phyloP scores from a whole-genome alignment of 2,329 filamentous ascomycete species.

The Xenosphaeropsis pyriputrescens region DNA sequence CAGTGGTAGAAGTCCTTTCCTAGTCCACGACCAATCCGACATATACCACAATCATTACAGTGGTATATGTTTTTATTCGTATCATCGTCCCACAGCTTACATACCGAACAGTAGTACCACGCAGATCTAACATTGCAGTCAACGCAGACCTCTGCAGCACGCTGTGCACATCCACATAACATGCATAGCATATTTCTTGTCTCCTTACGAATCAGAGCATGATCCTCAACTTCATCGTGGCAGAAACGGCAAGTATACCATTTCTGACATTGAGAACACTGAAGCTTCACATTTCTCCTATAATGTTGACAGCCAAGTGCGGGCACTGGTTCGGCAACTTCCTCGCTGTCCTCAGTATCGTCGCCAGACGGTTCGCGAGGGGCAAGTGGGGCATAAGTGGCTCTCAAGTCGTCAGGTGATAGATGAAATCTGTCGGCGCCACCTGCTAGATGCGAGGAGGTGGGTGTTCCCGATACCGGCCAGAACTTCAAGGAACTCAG shows the following conservation, averaged over 20 bases:
- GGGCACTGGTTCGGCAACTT: conserved; percentile 12
- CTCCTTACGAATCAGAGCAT: conserved; percentile 63
- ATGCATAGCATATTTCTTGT: conserved; percentile 97
- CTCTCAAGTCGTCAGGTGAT: conserved; percentile 45
- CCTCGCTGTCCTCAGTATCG: conserved; percentile 16
- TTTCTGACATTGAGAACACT: conserved; percentile 75
- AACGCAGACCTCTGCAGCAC: conserved; percentile 62
- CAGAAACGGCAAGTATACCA: conserved; percentile 97
- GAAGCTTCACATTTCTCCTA: conserved; percentile 86
- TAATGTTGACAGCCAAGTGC: conserved; percentile 81
- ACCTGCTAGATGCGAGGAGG: conserved; percentile 5
- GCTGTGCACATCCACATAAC: conserved; percentile 77
- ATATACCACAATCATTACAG: conserved; percentile 91
- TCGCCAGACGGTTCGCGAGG: conserved; percentile 31
- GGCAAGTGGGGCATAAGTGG: conserved; percentile 48
- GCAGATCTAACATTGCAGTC: conserved; percentile 66
- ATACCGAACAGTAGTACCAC: conserved; percentile 85
- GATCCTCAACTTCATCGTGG: conserved; percentile 72
- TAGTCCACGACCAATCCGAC: conserved; percentile 74
- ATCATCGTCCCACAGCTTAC: conserved; percentile 96
- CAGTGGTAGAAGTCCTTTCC: conserved; percentile 98
- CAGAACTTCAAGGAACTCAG: conserved; percentile 43
- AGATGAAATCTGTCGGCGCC: conserved; percentile 27
- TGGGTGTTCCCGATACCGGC: conserved; percentile 25
- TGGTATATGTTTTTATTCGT: conserved; percentile 87